Evolutionary conservation across 179 eudicot species (phyloP), one percentile per base, ranked within the genome.

Genomic region (Monotropa hypopitys): DNA sequence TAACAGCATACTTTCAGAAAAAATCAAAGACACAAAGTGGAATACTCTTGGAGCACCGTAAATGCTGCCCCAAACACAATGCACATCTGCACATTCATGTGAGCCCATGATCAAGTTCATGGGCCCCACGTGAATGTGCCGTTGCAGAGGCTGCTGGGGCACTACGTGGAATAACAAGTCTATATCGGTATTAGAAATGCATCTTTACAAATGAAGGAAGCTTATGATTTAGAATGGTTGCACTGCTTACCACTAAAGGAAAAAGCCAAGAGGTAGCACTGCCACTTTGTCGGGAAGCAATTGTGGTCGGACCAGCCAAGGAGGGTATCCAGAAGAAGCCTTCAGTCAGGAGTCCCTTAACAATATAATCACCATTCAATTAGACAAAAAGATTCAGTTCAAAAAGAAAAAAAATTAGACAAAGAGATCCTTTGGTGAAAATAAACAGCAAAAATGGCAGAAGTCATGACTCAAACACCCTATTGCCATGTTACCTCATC

Each of bases 241-340:
- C 72, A 70, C 23, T 32, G 78, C 98, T 84, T 86, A 95, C 99
- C 74, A 95, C 78, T 78, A 95, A 93, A 20, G 97, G 99, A 76
- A 95, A 95, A 76, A 95, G 93, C 99, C 99, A 95, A 78, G 97
- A 89, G 78, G 88, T 90, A 66, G 95, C 99, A 84, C 91, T 90
- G 80, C 98, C 99, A 85, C 63, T 93, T 84, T 91, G 92, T 67
- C 95, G 88, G 78, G 97, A 82, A 73, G 90, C 97, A 85, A 95
- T 63, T 23, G 99, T 95, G 26, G 99, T 93, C 40, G 99, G 99
- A 84, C 98, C 99, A 76, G 99, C 92, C 70, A 95, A 88, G 53
- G 99, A 91, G 45, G 99, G 99, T 85, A 95, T 95, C 99, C 99
- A 95, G 86, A 91, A 95, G 84, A 95, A 95, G 74, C 99, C 99